Base-by-base conservation (phyloP, 179 eudicot species). In the Spinacia oleracea region DNA sequence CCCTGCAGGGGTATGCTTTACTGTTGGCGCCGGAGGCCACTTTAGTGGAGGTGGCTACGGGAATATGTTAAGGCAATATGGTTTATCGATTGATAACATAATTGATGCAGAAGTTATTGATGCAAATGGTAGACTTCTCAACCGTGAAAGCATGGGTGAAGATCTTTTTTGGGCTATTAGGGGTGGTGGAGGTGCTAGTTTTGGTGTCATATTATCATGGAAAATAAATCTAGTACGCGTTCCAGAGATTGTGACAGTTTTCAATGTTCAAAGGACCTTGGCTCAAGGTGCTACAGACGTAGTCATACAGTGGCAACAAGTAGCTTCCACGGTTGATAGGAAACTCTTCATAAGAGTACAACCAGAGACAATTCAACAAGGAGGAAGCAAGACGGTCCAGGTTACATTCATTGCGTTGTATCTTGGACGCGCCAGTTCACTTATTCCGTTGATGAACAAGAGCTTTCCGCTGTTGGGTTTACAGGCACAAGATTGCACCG, bases 131-230 rank as follows among this genome's bases (percentile, higher is more conserved):
- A 70, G 9, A 11, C 7, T 83, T 50, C 76, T 75, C 15, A 71
- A 78, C 29, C 72, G 80, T 7, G 8, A n/a, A 42, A 83, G 53
- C 2, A 83, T 83, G 85, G 82, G 85, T 11, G 82, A 83, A 38
- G 85, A 83, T 70, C 40, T 83, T 0, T 81, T 81, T 66, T 81
- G 84, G 84, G 84, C 84, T 0, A 82, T 82, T 27, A 78, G 79
- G 27, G 87, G 88, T 1, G 88, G 88, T 9, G 88, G 83, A 4
- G 88, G 51, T 3, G 81, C 85, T 20, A 85, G 85, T 21, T 85
- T 85, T 20, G 71, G 88, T 56, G 83, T 85, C 12, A 74, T 85
- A 0, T 1, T 82, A 71, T 67, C 85, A 5, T 85, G 83, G 83
- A 82, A 70, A 62, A 78, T 82, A 31, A 73, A 79, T 42, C 23